Conservation (phyloP, 1,284 basidiomycete genomes). For the Megacollybia platyphylla region DNA sequence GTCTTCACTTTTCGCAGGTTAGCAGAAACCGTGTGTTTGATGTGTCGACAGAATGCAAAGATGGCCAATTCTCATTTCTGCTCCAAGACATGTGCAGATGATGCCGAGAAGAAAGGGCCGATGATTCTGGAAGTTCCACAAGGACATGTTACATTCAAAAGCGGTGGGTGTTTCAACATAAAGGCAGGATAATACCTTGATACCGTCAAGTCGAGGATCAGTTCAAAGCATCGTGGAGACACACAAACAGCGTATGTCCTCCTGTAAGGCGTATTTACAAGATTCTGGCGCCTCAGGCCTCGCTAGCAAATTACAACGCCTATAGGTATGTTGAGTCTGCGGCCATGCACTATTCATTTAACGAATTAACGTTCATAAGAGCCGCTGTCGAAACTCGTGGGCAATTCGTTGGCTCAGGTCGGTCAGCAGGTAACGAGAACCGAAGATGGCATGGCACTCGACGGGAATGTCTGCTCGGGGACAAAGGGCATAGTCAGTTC, state of each 20-base stretch:
- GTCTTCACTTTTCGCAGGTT: constrained; percentile 15
- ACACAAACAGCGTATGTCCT: constrained; percentile 35
- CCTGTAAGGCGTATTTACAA: constrained; percentile 47
- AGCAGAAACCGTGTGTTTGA: constrained; percentile 37
- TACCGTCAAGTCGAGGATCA: constrained; percentile 38
- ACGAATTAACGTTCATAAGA: constrained; percentile 14
- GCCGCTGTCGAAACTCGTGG: constrained; percentile 41
- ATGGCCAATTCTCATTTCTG: constrained; percentile 46
- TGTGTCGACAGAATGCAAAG: constrained; percentile 42
- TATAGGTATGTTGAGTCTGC: constrained; percentile 30
- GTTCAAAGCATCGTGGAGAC: constrained; percentile 57
- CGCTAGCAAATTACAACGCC: constrained; percentile 37
- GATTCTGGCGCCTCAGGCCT: constrained; percentile 32
- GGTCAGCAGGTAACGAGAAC: constrained; percentile 49
- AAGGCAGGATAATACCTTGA: background rate
- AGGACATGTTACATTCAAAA: constrained; percentile 46
- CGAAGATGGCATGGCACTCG: constrained; percentile 46
- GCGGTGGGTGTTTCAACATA: constrained; percentile 25
- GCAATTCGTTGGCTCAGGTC: constrained; percentile 34
- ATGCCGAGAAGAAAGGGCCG: constrained; percentile 38
- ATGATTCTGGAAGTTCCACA: constrained; percentile 44
- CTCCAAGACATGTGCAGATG: constrained; percentile 33
- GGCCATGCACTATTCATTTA: background rate
- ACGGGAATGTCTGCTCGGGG: constrained; percentile 44
- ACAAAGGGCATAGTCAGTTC: constrained; percentile 39